Evolutionary conservation across 2,329 filamentous ascomycete genomes (phyloP), one percentile per base, ranked within the genome.

Genomic region (Hymenoscyphus scutula): DNA sequence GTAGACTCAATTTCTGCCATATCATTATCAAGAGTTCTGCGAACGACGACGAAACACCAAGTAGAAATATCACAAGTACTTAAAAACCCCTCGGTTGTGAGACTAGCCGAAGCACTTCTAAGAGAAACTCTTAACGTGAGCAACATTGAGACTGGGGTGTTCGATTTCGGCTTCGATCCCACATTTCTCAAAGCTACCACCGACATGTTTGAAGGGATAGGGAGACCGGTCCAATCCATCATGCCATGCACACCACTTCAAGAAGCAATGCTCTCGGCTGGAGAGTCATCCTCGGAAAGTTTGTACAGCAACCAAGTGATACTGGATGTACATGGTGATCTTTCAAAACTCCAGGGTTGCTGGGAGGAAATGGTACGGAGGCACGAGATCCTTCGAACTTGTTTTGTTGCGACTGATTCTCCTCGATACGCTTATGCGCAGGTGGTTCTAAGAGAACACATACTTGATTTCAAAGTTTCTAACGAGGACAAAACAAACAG

Each of bases 231-330:
- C 2, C 75, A 82, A 32, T 79, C 77, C 1, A 80, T 96, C 8
- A 76, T 93, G 5, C 92, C 92, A 0, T 97, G 93, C 72, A 96
- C 92, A 1, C 90, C 92, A 0, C 77, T 97, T 0, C 93, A 97
- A 74, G 90, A 96, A 77, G 89, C 89, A 0, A 97, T 97, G 92
- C 79, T 97, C 0, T 88, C 86, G 2, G 83, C 85, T 8, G 76
- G 76, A 29, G 68, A 74, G 3, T 76, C 76, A 69, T 78, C 65
- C 2, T 75, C 75, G 1, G 74, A 77, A 11, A 76, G 76, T 1
- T 80, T 86, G 1, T 97, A 97, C 72, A 86, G 83, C 70, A 97
- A 96, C 72, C 84, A 84, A 56, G 85, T 91, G 61, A 75, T 88
- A 0, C 83, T 96, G 65, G 79, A 81, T 5, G 72, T 96, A 6